A percentile compares a stretch with the other conserved stretches of the same genome.
Conservation (phyloP, 1,139 yeast genomes). For the Scheffersomyces quercinus region DNA sequence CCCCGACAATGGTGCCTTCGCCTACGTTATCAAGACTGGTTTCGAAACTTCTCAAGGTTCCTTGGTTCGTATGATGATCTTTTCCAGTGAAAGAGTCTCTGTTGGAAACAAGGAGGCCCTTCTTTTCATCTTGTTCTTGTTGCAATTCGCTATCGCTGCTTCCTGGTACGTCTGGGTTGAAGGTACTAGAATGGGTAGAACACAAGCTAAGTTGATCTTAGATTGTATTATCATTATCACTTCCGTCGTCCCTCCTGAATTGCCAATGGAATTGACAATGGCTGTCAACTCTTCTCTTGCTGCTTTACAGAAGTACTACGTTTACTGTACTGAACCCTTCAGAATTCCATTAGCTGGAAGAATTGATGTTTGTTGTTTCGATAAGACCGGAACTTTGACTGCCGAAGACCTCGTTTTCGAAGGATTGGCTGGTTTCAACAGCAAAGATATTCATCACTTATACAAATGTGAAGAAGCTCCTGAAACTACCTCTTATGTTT, state of each 20-base stretch:
- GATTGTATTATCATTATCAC: conserved; percentile 96
- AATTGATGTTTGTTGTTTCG: conserved; percentile 97
- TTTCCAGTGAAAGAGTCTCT: conserved; percentile 93
- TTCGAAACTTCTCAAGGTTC: conserved; percentile 98
- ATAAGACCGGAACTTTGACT: conserved; percentile 96
- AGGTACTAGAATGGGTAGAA: conserved; percentile 94
- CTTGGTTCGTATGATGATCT: conserved; percentile 95
- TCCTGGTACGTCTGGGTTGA: conserved; percentile 99
- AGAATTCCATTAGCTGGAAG: conserved; percentile 98
- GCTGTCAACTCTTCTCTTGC: conserved; percentile 93
- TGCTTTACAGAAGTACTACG: conserved; percentile 81
- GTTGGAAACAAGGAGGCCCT: conserved; percentile 96
- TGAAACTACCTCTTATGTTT: conserved; percentile 63
- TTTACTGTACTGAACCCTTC: conserved; percentile 98
- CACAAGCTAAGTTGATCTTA: conserved; percentile 86
- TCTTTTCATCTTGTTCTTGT: conserved; percentile 83
- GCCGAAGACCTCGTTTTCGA: conserved; percentile 96
- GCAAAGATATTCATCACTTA: conserved; percentile 56
- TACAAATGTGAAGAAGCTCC: conserved; percentile 62
- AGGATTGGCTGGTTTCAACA: conserved; percentile 85
- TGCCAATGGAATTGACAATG: conserved; percentile 98
- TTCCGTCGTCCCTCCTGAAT: conserved; percentile 98
- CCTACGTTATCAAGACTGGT: conserved; percentile 89
- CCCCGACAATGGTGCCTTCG: conserved; percentile 93
- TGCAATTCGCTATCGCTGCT: conserved; percentile 91